Base-by-base conservation (phyloP, 345 rosid genomes). In the Moricandia moricandioides region DNA sequence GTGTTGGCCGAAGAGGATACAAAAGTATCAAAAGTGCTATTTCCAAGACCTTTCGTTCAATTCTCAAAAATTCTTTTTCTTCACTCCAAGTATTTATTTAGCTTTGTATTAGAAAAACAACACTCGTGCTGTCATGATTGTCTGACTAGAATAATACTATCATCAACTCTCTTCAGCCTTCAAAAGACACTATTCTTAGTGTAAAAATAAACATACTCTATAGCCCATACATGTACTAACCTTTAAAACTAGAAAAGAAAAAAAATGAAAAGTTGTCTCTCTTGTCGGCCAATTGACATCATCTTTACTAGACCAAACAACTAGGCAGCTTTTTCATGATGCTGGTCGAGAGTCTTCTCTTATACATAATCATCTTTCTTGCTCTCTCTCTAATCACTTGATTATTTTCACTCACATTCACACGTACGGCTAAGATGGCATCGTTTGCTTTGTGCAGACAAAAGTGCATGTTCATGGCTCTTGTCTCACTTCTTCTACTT, bases 281-380 rank as follows among this genome's bases (percentile, higher is more conserved):
- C 79, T 80, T 91, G 97, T 93, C 97, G 87, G 92, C 90, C 92
- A 72, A 86, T 71, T 85, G 83, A 63, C 66, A 78, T 39, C 75
- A 84, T 45, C 91, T 89, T 89, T 91, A 79, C 85, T 82, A 82
- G 67, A 82, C 84, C 87, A 87, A 69, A 83, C 96, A 56, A 88
- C 87, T 82, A 89, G 86, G 86, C 92, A 79, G n/a, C 74, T 76
- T 79, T 87, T 86, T 62, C 74, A 79, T 35, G 12, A 35, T 62
- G 26, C 47, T 35, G 65, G 49, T 62, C 66, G 30, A 17, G 14
- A 17, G 74, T 88, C 82, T 54, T 68, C 81, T 81, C 89, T 67
- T 83, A 85, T 83, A 67, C 58, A 72, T 83, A 64, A 74, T 72
- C 62, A 65, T 78, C 76, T 75, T 75, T 64, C 64, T 55, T 59